These are phyloP conservation scores for Aspergillus panamensis DNA, from an alignment of 495 filamentous ascomycete genomes.

Conservation along the genomic window DNA sequence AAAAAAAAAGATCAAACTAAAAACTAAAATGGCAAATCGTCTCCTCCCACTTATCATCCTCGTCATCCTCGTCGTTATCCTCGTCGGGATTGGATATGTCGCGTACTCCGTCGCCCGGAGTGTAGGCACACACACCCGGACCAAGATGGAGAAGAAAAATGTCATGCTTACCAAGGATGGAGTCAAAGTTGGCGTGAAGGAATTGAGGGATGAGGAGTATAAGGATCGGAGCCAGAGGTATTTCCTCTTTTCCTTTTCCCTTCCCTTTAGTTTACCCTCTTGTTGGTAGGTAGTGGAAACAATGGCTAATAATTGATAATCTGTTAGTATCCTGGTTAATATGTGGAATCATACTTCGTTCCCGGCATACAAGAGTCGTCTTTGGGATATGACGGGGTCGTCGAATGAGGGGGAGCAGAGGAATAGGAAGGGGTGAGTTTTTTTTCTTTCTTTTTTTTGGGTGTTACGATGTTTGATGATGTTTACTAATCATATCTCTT, in stretches of 20 bases:
- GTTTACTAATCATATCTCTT: neutral
- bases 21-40: conserved; percentile 36
- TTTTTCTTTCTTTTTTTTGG: conserved; percentile 2
- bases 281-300: too few species aligned
- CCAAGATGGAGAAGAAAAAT: conserved; percentile 80
- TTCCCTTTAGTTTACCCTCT: neutral
- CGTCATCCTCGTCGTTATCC: conserved; percentile 56
- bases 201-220: conserved; percentile 72
- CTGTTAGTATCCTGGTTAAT: conserved; percentile 60
- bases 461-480: neutral
- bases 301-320: conserved; percentile 1
- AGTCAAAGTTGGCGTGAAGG: conserved; percentile 74
- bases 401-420: conserved; percentile 25
- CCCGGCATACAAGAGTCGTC: conserved; percentile 55
- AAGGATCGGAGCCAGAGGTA: conserved; percentile 77
- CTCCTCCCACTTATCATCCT: conserved; percentile 73
- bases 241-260: neutral
- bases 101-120: conserved; percentile 67
- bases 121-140: conserved; percentile 62
- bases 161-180: conserved; percentile 80
- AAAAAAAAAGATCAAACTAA: neutral
- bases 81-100: conserved; percentile 67
- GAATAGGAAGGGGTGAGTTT: conserved; percentile 14
- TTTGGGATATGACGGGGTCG: conserved; percentile 49
- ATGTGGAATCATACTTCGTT: conserved; percentile 68